These are phyloP conservation scores for Peltaster fructicola DNA, from an alignment of 2,329 filamentous ascomycete species.

Conservation along the genomic window DNA sequence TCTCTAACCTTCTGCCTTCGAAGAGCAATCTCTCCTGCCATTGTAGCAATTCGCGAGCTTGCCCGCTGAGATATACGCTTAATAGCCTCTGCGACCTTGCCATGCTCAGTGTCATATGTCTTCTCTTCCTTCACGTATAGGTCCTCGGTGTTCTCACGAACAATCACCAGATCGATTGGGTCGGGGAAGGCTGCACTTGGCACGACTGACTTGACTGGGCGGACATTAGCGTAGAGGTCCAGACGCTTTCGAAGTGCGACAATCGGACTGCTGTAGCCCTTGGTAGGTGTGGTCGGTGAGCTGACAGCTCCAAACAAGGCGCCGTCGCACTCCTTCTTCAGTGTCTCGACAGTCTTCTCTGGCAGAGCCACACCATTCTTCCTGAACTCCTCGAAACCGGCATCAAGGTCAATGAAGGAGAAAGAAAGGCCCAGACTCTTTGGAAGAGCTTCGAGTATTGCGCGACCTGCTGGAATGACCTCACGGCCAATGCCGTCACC, in stretches of 20 bases:
- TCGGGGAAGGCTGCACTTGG: constrained; percentile 39
- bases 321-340: constrained; percentile 83
- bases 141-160: constrained; percentile 97
- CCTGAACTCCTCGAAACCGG: constrained; percentile 88
- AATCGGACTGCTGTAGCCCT: constrained; percentile 92
- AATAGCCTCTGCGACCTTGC: constrained; percentile 86
- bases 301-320: constrained; percentile 91
- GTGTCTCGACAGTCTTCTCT: constrained; percentile 73
- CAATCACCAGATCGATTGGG: constrained; percentile 84
- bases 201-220: constrained; percentile 73
- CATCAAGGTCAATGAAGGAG: constrained; percentile 81
- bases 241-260: constrained; percentile 91
- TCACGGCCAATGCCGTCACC: constrained; percentile 97
- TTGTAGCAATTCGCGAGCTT: constrained; percentile 68
- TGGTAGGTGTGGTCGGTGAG: constrained; percentile 75
- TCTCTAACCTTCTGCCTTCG: constrained; percentile 67
- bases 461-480: constrained; percentile 85
- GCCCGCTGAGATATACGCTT: constrained; percentile 89
- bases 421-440: constrained; percentile 84
- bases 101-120: constrained; percentile 55
- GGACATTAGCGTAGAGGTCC: constrained; percentile 91
- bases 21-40: constrained; percentile 87
- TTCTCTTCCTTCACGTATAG: constrained; percentile 94
- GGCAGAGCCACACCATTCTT: constrained; percentile 75
- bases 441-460: constrained; percentile 81